Conservation (phyloP, 2,329 filamentous ascomycete genomes). For the Leptographium wingfieldii region DNA sequence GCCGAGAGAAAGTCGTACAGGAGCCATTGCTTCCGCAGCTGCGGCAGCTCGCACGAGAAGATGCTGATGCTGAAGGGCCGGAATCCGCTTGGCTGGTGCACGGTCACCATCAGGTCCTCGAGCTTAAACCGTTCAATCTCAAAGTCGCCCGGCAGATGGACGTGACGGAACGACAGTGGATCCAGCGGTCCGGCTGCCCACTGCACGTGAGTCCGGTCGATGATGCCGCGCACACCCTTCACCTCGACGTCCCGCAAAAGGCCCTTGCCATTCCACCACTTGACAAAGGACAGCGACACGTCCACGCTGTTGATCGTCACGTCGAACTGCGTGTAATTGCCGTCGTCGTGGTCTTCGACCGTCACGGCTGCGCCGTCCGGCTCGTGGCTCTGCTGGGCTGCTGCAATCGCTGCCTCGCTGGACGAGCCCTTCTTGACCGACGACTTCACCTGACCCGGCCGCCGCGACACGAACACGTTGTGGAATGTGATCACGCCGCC, state of each 20-base stretch:
- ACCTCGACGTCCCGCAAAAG: constrained; percentile 85
- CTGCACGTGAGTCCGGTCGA: constrained; percentile 75
- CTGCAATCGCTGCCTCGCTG: constrained; percentile 72
- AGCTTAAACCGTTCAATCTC: constrained; percentile 96
- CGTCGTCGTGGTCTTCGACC: constrained; percentile 54
- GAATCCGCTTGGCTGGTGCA: constrained; percentile 83
- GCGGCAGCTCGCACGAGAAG: constrained; percentile 86
- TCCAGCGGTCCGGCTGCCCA: constrained; percentile 61
- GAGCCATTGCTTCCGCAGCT: constrained; percentile 87
- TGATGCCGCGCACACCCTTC: constrained; percentile 80
- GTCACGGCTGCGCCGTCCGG: neutral
- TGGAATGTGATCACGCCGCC: constrained; percentile 92
- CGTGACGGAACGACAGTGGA: constrained; percentile 75
- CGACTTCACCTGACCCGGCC: constrained; percentile 69
- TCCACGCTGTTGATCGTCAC: constrained; percentile 91
- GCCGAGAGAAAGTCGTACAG: constrained; percentile 96
- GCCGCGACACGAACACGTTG: constrained; percentile 88
- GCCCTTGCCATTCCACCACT: constrained; percentile 97
- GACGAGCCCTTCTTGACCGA: constrained; percentile 90
- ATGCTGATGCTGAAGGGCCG: constrained; percentile 94
- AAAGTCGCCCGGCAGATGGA: constrained; percentile 85
- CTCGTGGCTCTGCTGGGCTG: constrained; percentile 32
- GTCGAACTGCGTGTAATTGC: constrained; percentile 96
- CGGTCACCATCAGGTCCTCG: constrained; percentile 80
- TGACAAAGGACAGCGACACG: constrained; percentile 91